Conservation (phyloP, 768 basidiomycete species). For the Tulasnella sp. region DNA sequence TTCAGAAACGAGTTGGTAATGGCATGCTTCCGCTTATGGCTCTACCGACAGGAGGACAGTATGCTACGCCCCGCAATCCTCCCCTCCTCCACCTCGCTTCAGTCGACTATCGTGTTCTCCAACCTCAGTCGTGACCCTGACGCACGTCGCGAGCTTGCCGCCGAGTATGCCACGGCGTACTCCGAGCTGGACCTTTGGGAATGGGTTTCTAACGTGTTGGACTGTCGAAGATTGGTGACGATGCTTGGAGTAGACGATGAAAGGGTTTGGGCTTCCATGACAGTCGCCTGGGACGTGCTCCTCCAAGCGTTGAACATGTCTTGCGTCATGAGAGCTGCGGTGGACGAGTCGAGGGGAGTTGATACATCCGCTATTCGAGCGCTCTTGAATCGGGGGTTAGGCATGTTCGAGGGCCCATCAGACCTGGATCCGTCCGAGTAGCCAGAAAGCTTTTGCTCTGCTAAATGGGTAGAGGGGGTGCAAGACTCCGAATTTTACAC, state of each 20-base stretch:
- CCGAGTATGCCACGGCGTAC: background rate
- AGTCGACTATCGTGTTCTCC: background rate
- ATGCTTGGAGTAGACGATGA: constrained; percentile 2
- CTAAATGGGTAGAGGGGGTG: too few species aligned
- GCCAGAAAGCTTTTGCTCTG: too few species aligned
- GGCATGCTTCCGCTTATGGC: constrained; percentile 4
- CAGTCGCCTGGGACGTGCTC: background rate
- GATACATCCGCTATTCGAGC: background rate
- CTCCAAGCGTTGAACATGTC: background rate
- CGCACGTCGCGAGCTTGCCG: background rate
- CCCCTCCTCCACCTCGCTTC: background rate
- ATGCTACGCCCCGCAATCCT: background rate
- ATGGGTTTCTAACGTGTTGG: background rate
- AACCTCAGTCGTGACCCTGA: background rate
- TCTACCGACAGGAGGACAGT: background rate
- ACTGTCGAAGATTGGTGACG: background rate
- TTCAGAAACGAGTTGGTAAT: background rate
- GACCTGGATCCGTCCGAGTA: too few species aligned
- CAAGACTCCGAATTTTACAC: too few species aligned
- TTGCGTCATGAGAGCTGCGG: background rate
- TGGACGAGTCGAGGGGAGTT: background rate
- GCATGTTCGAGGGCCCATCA: background rate
- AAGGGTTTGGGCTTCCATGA: background rate
- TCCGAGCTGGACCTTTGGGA: background rate
- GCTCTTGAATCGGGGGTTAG: background rate